Evolutionary conservation across 1,284 basidiomycete species (phyloP).

Genomic region (Garcileccinum viscosum): DNA sequence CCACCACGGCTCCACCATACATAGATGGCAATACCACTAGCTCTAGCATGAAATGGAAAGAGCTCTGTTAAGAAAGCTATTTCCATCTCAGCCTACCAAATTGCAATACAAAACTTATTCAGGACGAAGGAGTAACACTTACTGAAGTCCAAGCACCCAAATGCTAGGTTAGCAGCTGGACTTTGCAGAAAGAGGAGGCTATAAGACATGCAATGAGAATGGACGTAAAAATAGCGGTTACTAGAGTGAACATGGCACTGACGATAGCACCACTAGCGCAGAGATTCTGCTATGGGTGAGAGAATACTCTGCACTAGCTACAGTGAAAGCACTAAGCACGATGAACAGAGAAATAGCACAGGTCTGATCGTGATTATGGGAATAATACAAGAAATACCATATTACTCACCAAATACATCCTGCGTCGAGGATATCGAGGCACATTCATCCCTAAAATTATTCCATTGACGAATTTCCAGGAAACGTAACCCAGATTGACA

Average conservation of each 20-base stretch:
- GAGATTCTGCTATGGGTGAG: neutral
- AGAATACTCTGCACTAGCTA: neutral
- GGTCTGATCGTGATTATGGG: neutral
- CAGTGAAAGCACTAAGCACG: neutral
- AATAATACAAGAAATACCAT: neutral
- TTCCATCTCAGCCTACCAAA: neutral
- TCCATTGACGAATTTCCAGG: neutral
- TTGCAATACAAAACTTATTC: neutral
- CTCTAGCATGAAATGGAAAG: constrained; percentile 30
- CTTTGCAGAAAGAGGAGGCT: neutral
- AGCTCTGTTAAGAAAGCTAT: constrained; percentile 31
- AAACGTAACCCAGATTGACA: neutral
- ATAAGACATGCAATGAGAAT: neutral
- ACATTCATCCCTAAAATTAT: neutral
- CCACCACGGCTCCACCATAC: constrained; percentile 17
- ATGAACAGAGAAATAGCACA: neutral
- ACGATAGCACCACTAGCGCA: neutral
- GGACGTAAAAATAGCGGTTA: neutral
- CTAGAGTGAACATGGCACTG: neutral
- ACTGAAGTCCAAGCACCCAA: neutral
- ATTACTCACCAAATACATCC: neutral
- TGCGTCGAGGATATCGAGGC: neutral
- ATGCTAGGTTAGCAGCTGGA: neutral
- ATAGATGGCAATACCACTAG: constrained; percentile 22
- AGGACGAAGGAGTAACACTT: neutral